Evolutionary conservation across 352 stramenopile species (phyloP), one percentile per base, ranked within the genome.

Genomic region (Pythium plurisporium): DNA sequence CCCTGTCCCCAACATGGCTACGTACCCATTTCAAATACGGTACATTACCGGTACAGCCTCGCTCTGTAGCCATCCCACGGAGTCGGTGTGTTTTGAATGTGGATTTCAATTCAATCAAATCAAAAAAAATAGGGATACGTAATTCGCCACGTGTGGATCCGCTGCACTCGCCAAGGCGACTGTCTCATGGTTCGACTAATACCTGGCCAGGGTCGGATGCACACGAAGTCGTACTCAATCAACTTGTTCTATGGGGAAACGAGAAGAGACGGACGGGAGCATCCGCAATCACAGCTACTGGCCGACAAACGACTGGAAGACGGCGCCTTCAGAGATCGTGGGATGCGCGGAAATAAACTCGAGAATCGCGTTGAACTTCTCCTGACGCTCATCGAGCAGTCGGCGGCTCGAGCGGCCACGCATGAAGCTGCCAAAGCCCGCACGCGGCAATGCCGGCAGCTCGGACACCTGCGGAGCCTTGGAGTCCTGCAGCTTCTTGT

Each of bases 351-450:
- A 60, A 48, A 87, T 76, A 58, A 72, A 84, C 19, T 69, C 53
- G 26, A 89, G 63, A 25, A 89, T 65, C 33, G 55, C 47, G 10
- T 74, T 54, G 41, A 89, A 81, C 42, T 75, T 68, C 11, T 67
- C 45, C 44, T 79, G 62, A 10, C 79, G 76, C 45, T 82, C 63
- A 19, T 71, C 52, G 26, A 86, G 73, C 2, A 62, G 38, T 14
- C 73, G 76, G 25, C 49, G 65, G 52, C 73, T 78, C 40, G 64
- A 76, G 31, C 76, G 65, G 42, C 75, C 73, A 19, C 73, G 74
- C 31, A 86, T 53, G 60, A 80, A 76, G 49, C 76, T 70, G 23
- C 72, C 19, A 17, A 86, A 37, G 23, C 78, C 72, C 2, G 64
- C 64, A 26, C 48, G 52, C 27, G 75, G 64, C 15, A 88, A 56